Conservation (phyloP, 2,329 filamentous ascomycete genomes). For the Aspergillus hortae region DNA sequence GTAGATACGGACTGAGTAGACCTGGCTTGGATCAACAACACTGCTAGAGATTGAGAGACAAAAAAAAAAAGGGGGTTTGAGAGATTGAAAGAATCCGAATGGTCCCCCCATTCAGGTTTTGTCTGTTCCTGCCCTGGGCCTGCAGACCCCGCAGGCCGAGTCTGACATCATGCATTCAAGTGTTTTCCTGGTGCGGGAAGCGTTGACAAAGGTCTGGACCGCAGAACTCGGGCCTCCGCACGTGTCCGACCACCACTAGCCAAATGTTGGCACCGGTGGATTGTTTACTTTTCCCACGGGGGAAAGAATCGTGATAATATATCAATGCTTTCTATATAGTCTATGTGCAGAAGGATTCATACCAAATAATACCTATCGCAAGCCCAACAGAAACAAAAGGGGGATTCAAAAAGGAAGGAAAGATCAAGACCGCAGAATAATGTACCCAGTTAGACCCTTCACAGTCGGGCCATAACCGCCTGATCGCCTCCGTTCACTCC, state of each 20-base stretch:
- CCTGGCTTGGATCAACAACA: background rate
- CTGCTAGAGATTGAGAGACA: background rate
- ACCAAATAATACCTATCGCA: conserved; percentile 1
- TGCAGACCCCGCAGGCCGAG: conserved; percentile 14
- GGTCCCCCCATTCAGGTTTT: background rate
- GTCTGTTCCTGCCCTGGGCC: conserved; percentile 14
- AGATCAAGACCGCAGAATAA: background rate
- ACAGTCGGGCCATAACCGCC: conserved; percentile 15
- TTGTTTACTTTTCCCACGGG: background rate
- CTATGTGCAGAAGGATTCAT: conserved; percentile 8
- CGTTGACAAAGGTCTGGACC: conserved; percentile 3
- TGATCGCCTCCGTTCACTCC: conserved; percentile 9
- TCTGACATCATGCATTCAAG: conserved; percentile 18
- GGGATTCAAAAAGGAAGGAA: conserved; percentile 2
- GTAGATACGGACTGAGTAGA: background rate
- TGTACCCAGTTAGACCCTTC: conserved; percentile 1
- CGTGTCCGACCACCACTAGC: background rate
- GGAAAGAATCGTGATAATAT: background rate
- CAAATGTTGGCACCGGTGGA: background rate
- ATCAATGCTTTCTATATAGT: conserved; percentile 11
- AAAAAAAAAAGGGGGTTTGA: background rate
- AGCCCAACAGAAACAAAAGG: conserved; percentile 6
- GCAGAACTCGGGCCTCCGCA: conserved; percentile 4
- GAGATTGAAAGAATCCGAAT: background rate
- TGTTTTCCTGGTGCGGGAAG: background rate